phyloP scores from a whole-genome alignment of 768 basidiomycete genomes.

The Leccinum subgranulosum region DNA sequence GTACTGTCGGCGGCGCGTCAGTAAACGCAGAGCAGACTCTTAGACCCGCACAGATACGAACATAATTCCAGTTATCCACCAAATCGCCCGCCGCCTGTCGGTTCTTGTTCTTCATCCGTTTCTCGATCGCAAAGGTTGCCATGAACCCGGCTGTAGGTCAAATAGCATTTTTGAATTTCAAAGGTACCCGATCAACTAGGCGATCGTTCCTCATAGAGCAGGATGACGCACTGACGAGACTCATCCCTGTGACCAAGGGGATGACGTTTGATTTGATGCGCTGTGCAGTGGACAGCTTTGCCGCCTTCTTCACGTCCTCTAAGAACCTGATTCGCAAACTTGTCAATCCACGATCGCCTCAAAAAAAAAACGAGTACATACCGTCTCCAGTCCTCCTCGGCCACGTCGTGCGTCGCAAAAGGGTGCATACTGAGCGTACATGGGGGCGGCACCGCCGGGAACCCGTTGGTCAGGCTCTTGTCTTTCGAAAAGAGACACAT shows the following conservation, averaged over 20 bases:
- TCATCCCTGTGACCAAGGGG: conserved; percentile 30
- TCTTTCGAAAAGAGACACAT: conserved; percentile 30
- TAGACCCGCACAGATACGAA: conserved; percentile 16
- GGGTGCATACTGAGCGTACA: conserved; percentile 41
- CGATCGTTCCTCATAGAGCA: neutral
- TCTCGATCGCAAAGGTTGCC: conserved; percentile 13
- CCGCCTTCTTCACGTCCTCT: conserved; percentile 34
- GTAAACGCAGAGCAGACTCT: neutral
- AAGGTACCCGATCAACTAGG: neutral
- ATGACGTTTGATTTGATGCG: conserved; percentile 31
- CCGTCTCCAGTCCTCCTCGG: conserved; percentile 49
- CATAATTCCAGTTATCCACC: conserved; percentile 51
- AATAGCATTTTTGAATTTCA: neutral
- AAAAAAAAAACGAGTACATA: conserved; percentile 9
- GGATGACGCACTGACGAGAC: conserved; percentile 17
- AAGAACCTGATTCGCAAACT: conserved; percentile 32
- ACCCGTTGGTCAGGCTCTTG: conserved; percentile 37
- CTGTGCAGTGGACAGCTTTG: conserved; percentile 34
- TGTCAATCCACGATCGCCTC: neutral
- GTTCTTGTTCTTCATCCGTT: conserved; percentile 36
- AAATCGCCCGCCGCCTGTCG: conserved; percentile 37
- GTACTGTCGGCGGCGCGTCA: conserved; percentile 27
- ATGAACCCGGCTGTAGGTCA: conserved; percentile 18
- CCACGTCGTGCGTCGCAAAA: conserved; percentile 48
- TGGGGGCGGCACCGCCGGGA: conserved; percentile 42